phyloP scores from a whole-genome alignment of 768 basidiomycete species.

The Tubosaeta sp. region DNA sequence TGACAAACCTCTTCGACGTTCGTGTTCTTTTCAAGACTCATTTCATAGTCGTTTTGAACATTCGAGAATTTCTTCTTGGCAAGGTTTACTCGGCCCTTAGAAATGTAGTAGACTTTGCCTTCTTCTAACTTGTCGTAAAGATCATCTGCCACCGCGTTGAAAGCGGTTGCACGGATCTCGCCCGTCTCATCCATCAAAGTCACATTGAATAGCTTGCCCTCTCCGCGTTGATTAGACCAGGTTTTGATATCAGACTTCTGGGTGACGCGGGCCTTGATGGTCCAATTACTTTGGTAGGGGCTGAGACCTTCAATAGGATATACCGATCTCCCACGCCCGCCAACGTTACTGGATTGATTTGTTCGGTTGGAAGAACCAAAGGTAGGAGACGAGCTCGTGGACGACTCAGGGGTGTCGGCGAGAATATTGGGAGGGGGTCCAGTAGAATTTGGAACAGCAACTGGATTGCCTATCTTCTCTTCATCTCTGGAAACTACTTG shows the following conservation, averaged over 20 bases:
- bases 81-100: conserved; percentile 86
- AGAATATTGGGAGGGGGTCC: conserved; percentile 23
- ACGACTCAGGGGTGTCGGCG: conserved; percentile 21
- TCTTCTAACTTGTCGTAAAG: conserved; percentile 85
- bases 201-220: conserved; percentile 92
- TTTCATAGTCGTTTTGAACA: conserved; percentile 88
- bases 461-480: conserved; percentile 75
- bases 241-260: conserved; percentile 84
- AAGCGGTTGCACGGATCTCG: conserved; percentile 86
- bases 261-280: conserved; percentile 90
- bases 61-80: conserved; percentile 97
- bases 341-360: conserved; percentile 12
- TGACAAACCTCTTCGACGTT: conserved; percentile 75
- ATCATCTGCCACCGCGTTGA: conserved; percentile 81
- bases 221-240: conserved; percentile 88
- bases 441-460: conserved; percentile 34
- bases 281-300: conserved; percentile 99
- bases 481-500: conserved; percentile 47
- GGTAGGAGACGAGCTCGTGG: conserved; percentile 29
- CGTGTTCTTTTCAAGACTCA: conserved; percentile 77
- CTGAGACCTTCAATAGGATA: conserved; percentile 93
- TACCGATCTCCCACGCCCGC: conserved; percentile 30
- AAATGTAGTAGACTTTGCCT: conserved; percentile 89
- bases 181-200: conserved; percentile 95
- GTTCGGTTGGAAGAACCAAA: conserved; percentile 20